Percentiles rank a stretch among this genome's conserved stretches.
Evolutionary conservation across 768 basidiomycete genomes (phyloP).

Genomic region (Termitomyces sp.): DNA sequence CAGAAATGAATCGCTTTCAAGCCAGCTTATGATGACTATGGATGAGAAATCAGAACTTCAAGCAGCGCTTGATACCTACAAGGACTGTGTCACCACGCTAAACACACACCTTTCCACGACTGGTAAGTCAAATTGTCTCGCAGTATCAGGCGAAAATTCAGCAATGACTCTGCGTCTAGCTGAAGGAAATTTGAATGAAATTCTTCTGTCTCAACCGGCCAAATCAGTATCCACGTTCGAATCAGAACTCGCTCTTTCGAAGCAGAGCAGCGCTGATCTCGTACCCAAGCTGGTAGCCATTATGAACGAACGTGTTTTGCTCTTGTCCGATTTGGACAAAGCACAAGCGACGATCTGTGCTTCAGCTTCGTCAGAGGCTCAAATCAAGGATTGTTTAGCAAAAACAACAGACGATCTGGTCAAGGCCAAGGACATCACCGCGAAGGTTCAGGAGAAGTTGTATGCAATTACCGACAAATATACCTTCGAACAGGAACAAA

Average conservation of each 20-base stretch:
- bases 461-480: constrained; percentile 7
- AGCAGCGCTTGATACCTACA: constrained; percentile 1
- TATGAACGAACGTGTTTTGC: constrained; percentile 6
- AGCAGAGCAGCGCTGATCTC: constrained; percentile 10
- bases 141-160: background rate
- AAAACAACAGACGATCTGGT: constrained; percentile 1
- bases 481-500: constrained; percentile 6
- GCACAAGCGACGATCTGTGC: constrained; percentile 6
- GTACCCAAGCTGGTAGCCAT: constrained; percentile 8
- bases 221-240: background rate
- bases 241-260: constrained; percentile 7
- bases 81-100: constrained; percentile 2
- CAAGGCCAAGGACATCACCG: background rate
- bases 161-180: constrained; percentile 1
- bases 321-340: constrained; percentile 4
- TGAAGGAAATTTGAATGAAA: background rate
- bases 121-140: background rate
- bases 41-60: constrained; percentile 3
- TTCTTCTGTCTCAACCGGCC: background rate
- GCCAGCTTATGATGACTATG: constrained; percentile 3
- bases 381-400: constrained; percentile 5
- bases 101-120: background rate
- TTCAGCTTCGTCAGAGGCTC: constrained; percentile 1
- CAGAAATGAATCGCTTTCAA: constrained; percentile 1
- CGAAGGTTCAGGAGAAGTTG: constrained; percentile 6